These are phyloP conservation scores for Gardenia jasminoides DNA, from an alignment of 257 asterid species.

Conservation along the genomic window DNA sequence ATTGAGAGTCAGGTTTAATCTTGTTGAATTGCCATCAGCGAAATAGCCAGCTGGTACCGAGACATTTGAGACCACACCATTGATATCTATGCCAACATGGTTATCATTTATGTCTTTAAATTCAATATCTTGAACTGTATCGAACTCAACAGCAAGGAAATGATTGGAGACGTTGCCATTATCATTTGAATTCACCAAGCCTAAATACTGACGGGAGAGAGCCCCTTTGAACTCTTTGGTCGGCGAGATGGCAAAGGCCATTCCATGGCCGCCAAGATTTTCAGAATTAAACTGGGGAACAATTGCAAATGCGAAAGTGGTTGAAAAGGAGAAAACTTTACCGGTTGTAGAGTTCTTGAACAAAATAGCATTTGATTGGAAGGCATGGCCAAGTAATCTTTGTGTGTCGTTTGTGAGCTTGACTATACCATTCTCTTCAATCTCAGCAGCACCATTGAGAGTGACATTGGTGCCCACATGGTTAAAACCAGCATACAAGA, in stretches of 20 bases:
- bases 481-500: conserved; percentile 50
- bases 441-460: conserved; percentile 50
- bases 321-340: conserved; percentile 55
- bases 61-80: conserved; percentile 48
- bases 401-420: conserved; percentile 44
- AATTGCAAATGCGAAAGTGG: conserved; percentile 66
- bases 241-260: conserved; percentile 50
- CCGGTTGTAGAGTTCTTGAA: conserved; percentile 47
- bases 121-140: conserved; percentile 48
- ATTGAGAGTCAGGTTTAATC: conserved; percentile 33
- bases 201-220: conserved; percentile 58
- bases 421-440: conserved; percentile 49
- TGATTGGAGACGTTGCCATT: conserved; percentile 60
- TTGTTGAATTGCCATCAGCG: conserved; percentile 24
- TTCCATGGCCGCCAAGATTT: conserved; percentile 67
- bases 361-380: conserved; percentile 40
- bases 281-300: conserved; percentile 42
- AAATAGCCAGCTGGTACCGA: conserved; percentile 50
- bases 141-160: conserved; percentile 72
- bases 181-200: conserved; percentile 41
- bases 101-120: conserved; percentile 61
- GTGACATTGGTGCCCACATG: conserved; percentile 24
- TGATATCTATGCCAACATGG: conserved; percentile 71
- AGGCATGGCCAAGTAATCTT: conserved; percentile 52
- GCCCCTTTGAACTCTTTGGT: conserved; percentile 39